Evolutionary conservation across 257 asterid genomes (phyloP), one percentile per base, ranked within the genome.

Genomic region (Coffea eugenioides): DNA sequence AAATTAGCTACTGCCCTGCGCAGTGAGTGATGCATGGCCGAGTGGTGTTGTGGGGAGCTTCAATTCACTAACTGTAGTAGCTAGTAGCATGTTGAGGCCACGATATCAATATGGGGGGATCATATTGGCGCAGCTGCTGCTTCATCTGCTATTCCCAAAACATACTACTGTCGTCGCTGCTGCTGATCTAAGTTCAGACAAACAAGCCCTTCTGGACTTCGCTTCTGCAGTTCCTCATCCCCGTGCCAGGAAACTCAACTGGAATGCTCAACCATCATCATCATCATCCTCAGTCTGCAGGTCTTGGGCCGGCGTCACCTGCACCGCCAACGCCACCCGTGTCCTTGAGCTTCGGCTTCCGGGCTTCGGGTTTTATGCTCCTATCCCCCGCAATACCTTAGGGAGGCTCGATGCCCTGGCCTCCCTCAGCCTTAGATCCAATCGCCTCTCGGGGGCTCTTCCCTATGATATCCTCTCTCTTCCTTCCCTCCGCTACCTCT

Each of bases 161-260:
- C 43, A 39, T 39, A 39, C 43, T 39, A 39, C 43, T 39, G 43
- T 39, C 43, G 5, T 4, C 5, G 43, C 43, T 39, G 43, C 43
- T 3, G 43, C 43, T 39, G 43, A 39, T 39, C 43, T 39, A 39
- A 39, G 82, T 12, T 87, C 96, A 14, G 98, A 93, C 83, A 80
- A 77, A 82, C 88, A 87, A 73, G 97, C 98, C 64, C 97, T 93
- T 54, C 88, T 90, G 10, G 92, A 90, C 82, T 93, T 93, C 57
- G 92, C 89, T 23, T 75, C 87, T 3, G 79, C 89, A 4, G 84
- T 88, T 34, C 92, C 95, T 21, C 95, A 89, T 66, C 91, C 95
- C 16, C 95, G 83, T 77, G 85, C 80, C 45, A 87, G 90, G 71
- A 83, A 73, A 27, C 90, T 91, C 80, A 87, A 86, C 79, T 91